Evolutionary conservation across 768 basidiomycete genomes (phyloP).

Genomic region (Pluteus cervinus): DNA sequence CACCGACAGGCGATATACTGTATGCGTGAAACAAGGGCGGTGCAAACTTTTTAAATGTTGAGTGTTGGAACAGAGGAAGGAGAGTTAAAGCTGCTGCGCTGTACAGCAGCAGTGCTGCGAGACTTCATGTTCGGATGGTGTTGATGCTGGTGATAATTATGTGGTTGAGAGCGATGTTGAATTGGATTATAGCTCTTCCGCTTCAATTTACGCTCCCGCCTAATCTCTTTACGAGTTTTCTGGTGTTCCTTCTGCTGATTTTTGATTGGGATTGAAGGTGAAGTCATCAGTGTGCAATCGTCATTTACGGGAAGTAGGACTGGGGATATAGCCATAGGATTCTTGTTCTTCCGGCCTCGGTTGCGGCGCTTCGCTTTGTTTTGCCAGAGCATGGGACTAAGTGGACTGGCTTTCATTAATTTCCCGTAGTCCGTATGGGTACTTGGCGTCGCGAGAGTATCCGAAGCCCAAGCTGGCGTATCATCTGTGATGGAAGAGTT

Average conservation of each 20-base stretch:
- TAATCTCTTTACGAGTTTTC: slow-evolving; percentile 59
- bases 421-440: slow-evolving; percentile 38
- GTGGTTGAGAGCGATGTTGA: slow-evolving; percentile 36
- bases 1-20: too few species aligned
- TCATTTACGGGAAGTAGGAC: slow-evolving; percentile 47
- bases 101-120: slow-evolving; percentile 48
- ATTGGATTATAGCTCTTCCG: slow-evolving; percentile 45
- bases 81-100: slow-evolving; percentile 36
- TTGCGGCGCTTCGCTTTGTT: slow-evolving; percentile 17
- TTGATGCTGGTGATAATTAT: slow-evolving; percentile 41
- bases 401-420: slow-evolving; percentile 49
- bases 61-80: slow-evolving; percentile 24
- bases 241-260: slow-evolving; percentile 19
- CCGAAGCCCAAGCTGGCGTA: slow-evolving; percentile 28
- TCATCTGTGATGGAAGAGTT: slow-evolving; percentile 23
- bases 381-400: slow-evolving; percentile 53
- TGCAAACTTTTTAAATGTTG: slow-evolving; percentile 21
- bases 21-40: too few species aligned
- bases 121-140: slow-evolving; percentile 63
- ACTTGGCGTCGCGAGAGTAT: slow-evolving; percentile 21
- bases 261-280: slow-evolving; percentile 24
- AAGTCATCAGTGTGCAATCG: slow-evolving; percentile 45
- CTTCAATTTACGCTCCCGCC: slow-evolving; percentile 65
- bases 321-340: slow-evolving; percentile 40
- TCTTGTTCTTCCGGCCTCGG: slow-evolving; percentile 12